Conservation (phyloP, 192 early-diverging fungal genomes). For the Coemansia sp. region DNA sequence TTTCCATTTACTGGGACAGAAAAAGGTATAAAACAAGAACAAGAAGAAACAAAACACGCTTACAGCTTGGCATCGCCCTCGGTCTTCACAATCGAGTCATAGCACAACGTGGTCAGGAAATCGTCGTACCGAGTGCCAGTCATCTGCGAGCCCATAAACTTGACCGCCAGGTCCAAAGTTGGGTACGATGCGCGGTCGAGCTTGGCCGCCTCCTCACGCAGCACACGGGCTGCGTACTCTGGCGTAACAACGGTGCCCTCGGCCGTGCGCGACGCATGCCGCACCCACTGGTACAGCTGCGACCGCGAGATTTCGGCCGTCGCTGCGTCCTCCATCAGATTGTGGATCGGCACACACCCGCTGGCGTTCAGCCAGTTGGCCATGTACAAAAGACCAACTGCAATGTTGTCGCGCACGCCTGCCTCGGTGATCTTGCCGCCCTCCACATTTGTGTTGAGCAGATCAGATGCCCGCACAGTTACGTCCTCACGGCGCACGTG, state of each 20-base stretch:
- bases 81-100: slow-evolving; percentile 76
- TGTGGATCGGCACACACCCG: slow-evolving; percentile 97
- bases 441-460: slow-evolving; percentile 74
- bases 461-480: slow-evolving; percentile 73
- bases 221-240: slow-evolving; percentile 70
- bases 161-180: slow-evolving; percentile 56
- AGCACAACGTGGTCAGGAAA: slow-evolving; percentile 91
- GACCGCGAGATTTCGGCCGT: slow-evolving; percentile 97
- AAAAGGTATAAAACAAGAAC: slow-evolving; percentile 1
- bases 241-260: slow-evolving; percentile 82
- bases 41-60: slow-evolving; percentile 1
- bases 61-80: slow-evolving; percentile 42
- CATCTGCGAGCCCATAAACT: slow-evolving; percentile 73
- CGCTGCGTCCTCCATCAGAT: slow-evolving; percentile 98
- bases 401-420: slow-evolving; percentile 89
- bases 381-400: slow-evolving; percentile 91
- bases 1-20: too few species aligned
- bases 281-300: slow-evolving; percentile 98
- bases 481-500: slow-evolving; percentile 91
- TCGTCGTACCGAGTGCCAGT: slow-evolving; percentile 83
- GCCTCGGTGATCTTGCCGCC: slow-evolving; percentile 83
- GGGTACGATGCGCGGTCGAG: slow-evolving; percentile 60
- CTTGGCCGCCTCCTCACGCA: slow-evolving; percentile 85
- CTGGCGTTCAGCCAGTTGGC: slow-evolving; percentile 92
- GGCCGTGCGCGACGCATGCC: slow-evolving; percentile 76